Evolutionary conservation across 2,329 filamentous ascomycete species (phyloP).

Genomic region (Rasamsonia emersonii): DNA sequence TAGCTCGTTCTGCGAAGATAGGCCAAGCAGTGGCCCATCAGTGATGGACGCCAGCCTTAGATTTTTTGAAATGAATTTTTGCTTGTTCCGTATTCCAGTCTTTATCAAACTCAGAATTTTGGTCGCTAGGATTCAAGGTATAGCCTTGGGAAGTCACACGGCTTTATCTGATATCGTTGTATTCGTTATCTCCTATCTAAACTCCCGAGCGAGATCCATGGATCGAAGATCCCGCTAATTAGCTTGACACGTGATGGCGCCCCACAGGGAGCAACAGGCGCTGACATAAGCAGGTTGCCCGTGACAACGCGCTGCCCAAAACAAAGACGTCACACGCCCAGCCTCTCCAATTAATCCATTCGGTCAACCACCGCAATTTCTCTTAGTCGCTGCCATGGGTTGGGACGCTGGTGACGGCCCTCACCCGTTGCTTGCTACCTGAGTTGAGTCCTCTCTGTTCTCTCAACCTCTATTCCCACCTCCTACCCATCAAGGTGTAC

Average conservation of each 20-base stretch:
- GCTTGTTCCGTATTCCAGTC: background rate
- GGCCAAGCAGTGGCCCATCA: too few species aligned
- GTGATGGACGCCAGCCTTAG: too few species aligned
- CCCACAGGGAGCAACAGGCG: too few species aligned
- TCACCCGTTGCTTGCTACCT: too few species aligned
- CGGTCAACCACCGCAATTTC: constrained; percentile 29
- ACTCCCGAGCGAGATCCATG: too few species aligned
- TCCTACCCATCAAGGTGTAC: background rate
- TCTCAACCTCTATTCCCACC: background rate
- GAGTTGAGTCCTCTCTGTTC: constrained; percentile 5
- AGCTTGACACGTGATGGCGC: constrained; percentile 9
- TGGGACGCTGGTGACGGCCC: too few species aligned
- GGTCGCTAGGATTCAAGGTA: too few species aligned
- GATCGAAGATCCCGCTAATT: constrained; percentile 1
- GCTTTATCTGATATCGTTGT: too few species aligned
- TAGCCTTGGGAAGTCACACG: too few species aligned
- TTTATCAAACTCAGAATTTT: too few species aligned
- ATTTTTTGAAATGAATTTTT: constrained; percentile 1
- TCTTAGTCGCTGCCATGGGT: background rate
- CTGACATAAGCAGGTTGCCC: constrained; percentile 23
- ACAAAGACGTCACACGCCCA: constrained; percentile 26
- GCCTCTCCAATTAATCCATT: constrained; percentile 22
- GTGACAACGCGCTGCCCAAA: constrained; percentile 14
- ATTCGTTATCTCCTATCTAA: too few species aligned
- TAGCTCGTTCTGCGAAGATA: too few species aligned